A percentile compares a stretch with the other conserved stretches of the same genome.
Conservation (phyloP, 2,329 filamentous ascomycete species). For the Claviceps africana region DNA sequence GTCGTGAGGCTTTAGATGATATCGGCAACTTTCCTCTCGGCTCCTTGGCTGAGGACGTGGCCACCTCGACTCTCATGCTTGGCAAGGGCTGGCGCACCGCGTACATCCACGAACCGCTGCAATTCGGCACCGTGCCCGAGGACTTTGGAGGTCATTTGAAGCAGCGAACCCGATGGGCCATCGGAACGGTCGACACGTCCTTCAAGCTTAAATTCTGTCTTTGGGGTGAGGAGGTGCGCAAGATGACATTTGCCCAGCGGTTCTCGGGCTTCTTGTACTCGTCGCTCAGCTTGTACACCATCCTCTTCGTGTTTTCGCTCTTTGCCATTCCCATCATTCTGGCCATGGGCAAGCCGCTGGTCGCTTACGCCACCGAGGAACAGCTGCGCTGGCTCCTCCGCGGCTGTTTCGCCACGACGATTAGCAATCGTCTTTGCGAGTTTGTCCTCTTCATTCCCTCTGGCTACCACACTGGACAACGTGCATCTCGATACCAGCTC, state of each 20-base stretch:
- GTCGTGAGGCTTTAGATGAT: constrained; percentile 43
- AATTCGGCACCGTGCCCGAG: constrained; percentile 46
- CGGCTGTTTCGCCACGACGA: constrained; percentile 35
- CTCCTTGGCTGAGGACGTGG: constrained; percentile 46
- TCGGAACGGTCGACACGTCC: constrained; percentile 43
- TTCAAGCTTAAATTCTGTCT: constrained; percentile 47
- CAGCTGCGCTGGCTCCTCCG: constrained; percentile 47
- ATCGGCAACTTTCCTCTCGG: constrained; percentile 49
- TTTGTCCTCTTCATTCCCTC: constrained; percentile 44
- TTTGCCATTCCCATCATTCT: constrained; percentile 47
- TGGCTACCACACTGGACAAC: constrained; percentile 44
- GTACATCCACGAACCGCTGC: constrained; percentile 44
- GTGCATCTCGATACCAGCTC: constrained; percentile 40
- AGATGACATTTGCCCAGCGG: constrained; percentile 42
- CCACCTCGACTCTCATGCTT: constrained; percentile 43
- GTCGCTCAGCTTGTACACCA: constrained; percentile 39
- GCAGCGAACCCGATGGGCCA: constrained; percentile 42
- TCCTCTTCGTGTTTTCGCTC: constrained; percentile 38
- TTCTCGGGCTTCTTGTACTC: constrained; percentile 46
- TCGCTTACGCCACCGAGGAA: constrained; percentile 36
- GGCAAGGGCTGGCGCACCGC: constrained; percentile 49
- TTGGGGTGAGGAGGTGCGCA: constrained; percentile 35
- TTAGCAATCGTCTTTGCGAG: constrained; percentile 41
- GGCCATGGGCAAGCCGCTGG: constrained; percentile 39
- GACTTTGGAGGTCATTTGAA: constrained; percentile 41